Base-by-base conservation (phyloP, 2,329 filamentous ascomycete species). In the Beauveria australis region DNA sequence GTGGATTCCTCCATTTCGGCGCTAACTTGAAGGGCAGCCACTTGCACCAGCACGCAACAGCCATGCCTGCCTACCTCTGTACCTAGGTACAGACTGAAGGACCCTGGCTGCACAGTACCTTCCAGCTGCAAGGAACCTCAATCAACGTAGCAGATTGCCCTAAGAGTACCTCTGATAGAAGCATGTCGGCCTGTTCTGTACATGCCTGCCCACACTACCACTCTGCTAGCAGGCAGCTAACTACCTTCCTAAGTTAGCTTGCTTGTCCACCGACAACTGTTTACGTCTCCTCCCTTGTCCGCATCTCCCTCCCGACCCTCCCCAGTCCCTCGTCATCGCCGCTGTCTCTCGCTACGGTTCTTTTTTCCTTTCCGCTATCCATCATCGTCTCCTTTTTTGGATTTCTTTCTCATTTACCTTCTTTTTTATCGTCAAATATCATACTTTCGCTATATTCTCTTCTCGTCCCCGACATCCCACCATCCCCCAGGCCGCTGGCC, bases 381-480 rank as follows among this genome's bases (percentile, higher is more conserved):
- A 59, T 62, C 54, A 54, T 26, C 48, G 41, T 43, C 37, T 54
- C 60, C 60, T 59, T 60, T 60, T 51, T 55, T 55, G 52, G 59
- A 59, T 53, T 43, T n/a, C 19, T 16, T 22, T 37, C 33, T 6
- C 33, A 16, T 37, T 37, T 37, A 16, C 30, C 30, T 53, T 37
- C 14, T 22, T 7, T 9, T 22, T 41, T 46, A 53, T 59, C 49
- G 19, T 59, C 53, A 59, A 51, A 53, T 43, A 47, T 53, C 18
- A 60, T 60, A 53, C 16, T 48, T 48, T 47, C 19, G 7, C 8
- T 33, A 16, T 37, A 37, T 14, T 47, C n/a, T 26, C 28, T 60
- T 51, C 48, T 47, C 41, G 44, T n/a, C 16, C 28, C 5, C 10
- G 1, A 19, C 24, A 43, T 47, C 53, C 37, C 40, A 3, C 40